Evolutionary conservation across 495 filamentous ascomycete species (phyloP).

Genomic region (Halenospora varia): DNA sequence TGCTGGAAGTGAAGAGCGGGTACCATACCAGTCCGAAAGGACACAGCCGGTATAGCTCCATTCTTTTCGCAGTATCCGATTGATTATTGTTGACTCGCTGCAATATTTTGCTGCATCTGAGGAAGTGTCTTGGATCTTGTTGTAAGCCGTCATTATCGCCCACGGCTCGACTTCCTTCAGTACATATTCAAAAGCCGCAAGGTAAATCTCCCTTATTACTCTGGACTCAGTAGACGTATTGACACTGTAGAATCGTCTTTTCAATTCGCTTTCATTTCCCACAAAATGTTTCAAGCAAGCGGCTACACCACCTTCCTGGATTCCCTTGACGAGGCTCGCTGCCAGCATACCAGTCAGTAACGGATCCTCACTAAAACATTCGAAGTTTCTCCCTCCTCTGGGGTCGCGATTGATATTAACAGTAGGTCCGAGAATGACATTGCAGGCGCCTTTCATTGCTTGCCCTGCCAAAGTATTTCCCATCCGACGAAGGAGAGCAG

Average conservation of each 20-base stretch:
- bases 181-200: conserved; percentile 56
- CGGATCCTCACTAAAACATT: conserved; percentile 61
- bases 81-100: conserved; percentile 58
- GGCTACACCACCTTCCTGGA: conserved; percentile 26
- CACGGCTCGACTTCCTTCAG: conserved; percentile 48
- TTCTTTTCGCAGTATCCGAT: conserved; percentile 59
- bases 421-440: conserved; percentile 6
- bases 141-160: conserved; percentile 58
- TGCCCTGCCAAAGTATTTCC: conserved; percentile 1
- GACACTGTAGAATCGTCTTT: conserved; percentile 38
- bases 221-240: conserved; percentile 43
- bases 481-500: not conserved
- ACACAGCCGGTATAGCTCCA: conserved; percentile 61
- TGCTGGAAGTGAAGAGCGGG: conserved; percentile 58
- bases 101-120: conserved; percentile 40
- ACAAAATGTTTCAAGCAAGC: conserved; percentile 33
- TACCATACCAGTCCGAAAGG: conserved; percentile 57
- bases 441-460: not conserved
- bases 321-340: conserved; percentile 20
- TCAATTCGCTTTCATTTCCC: conserved; percentile 29
- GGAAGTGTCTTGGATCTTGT: conserved; percentile 58
- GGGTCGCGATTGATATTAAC: conserved; percentile 10
- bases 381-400: conserved; percentile 53
- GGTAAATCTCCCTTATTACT: conserved; percentile 58
- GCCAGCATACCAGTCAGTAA: conserved; percentile 27